A percentile compares a stretch with the other conserved stretches of the same genome.
These are phyloP conservation scores for Smittium culicis DNA, from an alignment of 371 early-diverging fungal species.

Conservation along the genomic window DNA sequence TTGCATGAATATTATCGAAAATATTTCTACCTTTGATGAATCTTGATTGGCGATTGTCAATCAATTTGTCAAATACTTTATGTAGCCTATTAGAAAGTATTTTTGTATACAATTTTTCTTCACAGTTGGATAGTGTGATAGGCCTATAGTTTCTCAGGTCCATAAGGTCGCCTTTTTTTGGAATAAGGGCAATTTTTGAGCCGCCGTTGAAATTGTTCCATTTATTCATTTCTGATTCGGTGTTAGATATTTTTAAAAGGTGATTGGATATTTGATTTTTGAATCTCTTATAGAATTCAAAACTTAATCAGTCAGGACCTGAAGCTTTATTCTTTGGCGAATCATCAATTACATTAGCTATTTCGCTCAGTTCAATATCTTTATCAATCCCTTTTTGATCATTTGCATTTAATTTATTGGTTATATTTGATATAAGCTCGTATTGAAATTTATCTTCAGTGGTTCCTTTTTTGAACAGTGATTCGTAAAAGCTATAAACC, in stretches of 20 bases:
- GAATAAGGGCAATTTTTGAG: neutral
- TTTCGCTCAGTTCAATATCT: neutral
- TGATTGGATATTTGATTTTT: neutral
- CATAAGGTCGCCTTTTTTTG: neutral
- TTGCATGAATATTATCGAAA: neutral
- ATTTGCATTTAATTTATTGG: no score
- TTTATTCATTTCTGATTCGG: neutral
- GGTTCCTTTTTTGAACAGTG: no score
- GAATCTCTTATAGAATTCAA: constrained; percentile 10
- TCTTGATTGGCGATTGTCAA: neutral
- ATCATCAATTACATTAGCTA: neutral
- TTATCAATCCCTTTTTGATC: neutral
- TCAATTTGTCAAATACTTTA: neutral
- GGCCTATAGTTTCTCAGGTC: neutral
- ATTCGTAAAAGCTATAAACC: no score
- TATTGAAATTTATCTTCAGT: no score
- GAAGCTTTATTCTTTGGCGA: constrained; percentile 11
- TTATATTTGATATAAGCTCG: no score
- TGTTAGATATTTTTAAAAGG: neutral
- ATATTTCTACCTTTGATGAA: constrained; percentile 9
- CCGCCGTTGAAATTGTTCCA: neutral
- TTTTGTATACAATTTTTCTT: no score
- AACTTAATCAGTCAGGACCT: constrained; percentile 11
- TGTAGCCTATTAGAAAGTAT: constrained; percentile 11
- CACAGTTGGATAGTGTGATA: no score